A percentile compares a stretch with the other conserved stretches of the same genome.
phyloP scores from a whole-genome alignment of 1,284 basidiomycete genomes.

The Ustilago crameri region DNA sequence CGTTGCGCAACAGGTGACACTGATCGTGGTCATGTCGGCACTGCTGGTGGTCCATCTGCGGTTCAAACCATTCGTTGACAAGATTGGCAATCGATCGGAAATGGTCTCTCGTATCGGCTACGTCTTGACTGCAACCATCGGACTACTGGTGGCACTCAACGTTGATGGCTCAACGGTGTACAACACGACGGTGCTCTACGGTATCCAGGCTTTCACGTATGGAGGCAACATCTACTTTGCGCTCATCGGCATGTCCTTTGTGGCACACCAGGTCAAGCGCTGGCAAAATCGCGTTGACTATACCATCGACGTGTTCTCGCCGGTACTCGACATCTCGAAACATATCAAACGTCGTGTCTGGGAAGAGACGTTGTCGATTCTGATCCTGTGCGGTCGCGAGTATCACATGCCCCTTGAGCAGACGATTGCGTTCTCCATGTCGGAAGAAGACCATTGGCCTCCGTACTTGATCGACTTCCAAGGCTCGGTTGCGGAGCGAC shows the following conservation, averaged over 20 bases:
- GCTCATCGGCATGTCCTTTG: constrained; percentile 43
- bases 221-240: constrained; percentile 61
- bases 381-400: constrained; percentile 75
- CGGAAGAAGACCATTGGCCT: constrained; percentile 75
- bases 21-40: constrained; percentile 74
- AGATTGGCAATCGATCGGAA: constrained; percentile 80
- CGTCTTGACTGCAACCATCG: constrained; percentile 75
- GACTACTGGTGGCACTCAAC: constrained; percentile 71
- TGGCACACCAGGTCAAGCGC: constrained; percentile 69
- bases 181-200: constrained; percentile 59
- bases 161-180: constrained; percentile 56
- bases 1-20: constrained; percentile 76
- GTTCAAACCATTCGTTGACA: constrained; percentile 77
- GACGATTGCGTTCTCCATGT: constrained; percentile 75
- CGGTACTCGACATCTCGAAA: constrained; percentile 76
- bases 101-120: constrained; percentile 79
- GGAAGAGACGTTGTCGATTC: constrained; percentile 80
- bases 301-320: constrained; percentile 83
- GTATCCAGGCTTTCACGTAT: constrained; percentile 49
- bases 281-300: constrained; percentile 78
- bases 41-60: constrained; percentile 73
- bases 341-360: constrained; percentile 81
- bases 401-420: constrained; percentile 76
- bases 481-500: constrained; percentile 78
- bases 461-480: constrained; percentile 79